Evolutionary conservation across 306 rosid species (phyloP), one percentile per base, ranked within the genome.

Genomic region (Malus orientalis): DNA sequence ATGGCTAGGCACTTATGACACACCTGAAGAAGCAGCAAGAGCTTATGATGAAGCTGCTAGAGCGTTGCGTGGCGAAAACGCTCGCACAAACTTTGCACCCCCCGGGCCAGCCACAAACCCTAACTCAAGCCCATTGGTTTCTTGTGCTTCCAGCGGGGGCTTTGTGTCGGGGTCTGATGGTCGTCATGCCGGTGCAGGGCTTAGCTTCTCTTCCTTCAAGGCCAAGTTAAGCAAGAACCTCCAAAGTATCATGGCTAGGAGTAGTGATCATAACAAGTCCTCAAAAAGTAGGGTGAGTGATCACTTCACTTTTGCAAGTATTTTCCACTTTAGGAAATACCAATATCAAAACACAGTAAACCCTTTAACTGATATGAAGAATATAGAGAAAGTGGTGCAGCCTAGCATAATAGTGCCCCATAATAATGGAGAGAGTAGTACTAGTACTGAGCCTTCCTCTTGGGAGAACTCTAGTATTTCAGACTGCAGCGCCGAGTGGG

Each of bases 31-130:
- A 30, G 98, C 97, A 10, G 98, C 98, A 22, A 79, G 87, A 66
- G 98, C 98, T 45, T 91, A 91, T 69, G 98, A 93, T 19, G 98
- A 93, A 76, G 97, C 97, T 0, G 97, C 97, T 61, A 74, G 92
- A 25, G 90, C 96, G 1, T 78, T 93, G 1, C 88, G 96, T 0
- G 98, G 98, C 0, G 93, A 91, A 62, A 93, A 91, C 70, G 91
- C 98, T 2, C 75, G 96, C 20, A 93, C 98, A 70, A 93, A 93
- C 81, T 93, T 91, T 25, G 87, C 90, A 29, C 16, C 72, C 3
- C 70, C 82, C 3, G 55, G 23, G 42, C 44, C 68, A 3, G 23
- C 42, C 6, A 63, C 44, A 11, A 63, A 30, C 13, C 44, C 68
- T 38, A 40, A 64, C 20, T 27, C 80, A 14, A 69, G 53, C 36